Percentiles rank a stretch among this genome's conserved stretches.
Evolutionary conservation across 1,284 basidiomycete species (phyloP).

Genomic region (Xerocomus subilludens): DNA sequence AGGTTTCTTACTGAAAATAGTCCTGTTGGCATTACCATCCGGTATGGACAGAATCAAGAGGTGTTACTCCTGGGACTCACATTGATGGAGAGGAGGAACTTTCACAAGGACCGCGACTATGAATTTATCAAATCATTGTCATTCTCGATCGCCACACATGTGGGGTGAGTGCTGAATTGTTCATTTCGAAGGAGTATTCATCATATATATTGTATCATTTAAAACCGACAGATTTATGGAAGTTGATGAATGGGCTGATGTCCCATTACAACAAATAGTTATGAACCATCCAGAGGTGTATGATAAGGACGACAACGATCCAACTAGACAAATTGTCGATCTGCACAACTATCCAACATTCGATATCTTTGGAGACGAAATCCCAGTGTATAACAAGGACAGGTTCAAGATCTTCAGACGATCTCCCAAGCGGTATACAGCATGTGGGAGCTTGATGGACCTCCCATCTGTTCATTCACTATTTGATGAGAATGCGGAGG

Average conservation of each 20-base stretch:
- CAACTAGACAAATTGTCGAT: not conserved
- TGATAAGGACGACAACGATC: conserved; percentile 1
- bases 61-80: not conserved
- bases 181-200: too few species aligned
- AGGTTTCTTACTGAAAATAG: not conserved
- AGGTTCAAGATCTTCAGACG: conserved; percentile 2
- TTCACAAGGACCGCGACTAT: too few species aligned
- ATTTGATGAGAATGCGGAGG: not conserved
- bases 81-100: not conserved
- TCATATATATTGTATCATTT: not conserved
- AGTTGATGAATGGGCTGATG: not conserved
- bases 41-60: conserved; percentile 19
- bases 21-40: conserved; percentile 2
- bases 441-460: not conserved
- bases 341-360: not conserved
- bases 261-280: not conserved
- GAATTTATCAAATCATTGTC: not conserved
- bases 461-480: not conserved
- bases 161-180: too few species aligned
- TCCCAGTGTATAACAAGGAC: not conserved
- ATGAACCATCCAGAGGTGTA: not conserved
- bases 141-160: conserved; percentile 7
- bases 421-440: rapidly evolving
- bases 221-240: not conserved
- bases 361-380: not conserved